Percentiles rank a stretch among this genome's conserved stretches.
phyloP scores from a whole-genome alignment of 1,139 yeast genomes.

The Pichia sp. region DNA sequence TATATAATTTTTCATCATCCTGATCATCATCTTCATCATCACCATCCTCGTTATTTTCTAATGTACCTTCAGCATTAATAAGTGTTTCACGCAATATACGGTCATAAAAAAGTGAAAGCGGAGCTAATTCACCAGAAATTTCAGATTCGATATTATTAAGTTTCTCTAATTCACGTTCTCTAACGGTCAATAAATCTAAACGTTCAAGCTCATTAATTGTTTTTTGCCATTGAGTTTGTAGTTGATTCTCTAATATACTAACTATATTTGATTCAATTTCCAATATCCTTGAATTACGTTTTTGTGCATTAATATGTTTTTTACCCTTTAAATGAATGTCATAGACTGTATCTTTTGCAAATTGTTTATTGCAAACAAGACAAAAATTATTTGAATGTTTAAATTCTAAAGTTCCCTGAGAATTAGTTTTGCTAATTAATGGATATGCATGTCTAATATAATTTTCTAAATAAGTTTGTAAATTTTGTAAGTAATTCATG shows the following conservation, averaged over 20 bases:
- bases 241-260: constrained; percentile 29
- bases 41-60: constrained; percentile 14
- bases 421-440: constrained; percentile 28
- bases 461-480: constrained; percentile 41
- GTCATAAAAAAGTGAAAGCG: constrained; percentile 18
- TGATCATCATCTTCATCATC: constrained; percentile 20
- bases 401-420: background rate
- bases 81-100: background rate
- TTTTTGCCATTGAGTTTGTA: constrained; percentile 36
- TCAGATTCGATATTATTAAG: constrained; percentile 34
- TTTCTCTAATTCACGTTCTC: constrained; percentile 59
- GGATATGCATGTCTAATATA: constrained; percentile 49
- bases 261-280: constrained; percentile 34
- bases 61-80: constrained; percentile 9
- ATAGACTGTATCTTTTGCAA: constrained; percentile 62
- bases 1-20: constrained; percentile 24
- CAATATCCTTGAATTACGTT: constrained; percentile 15
- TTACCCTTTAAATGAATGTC: constrained; percentile 68
- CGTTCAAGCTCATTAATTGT: constrained; percentile 66
- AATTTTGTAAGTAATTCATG: constrained; percentile 36
- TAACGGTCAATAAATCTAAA: constrained; percentile 61
- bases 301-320: constrained; percentile 50
- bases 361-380: constrained; percentile 54
- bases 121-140: background rate
- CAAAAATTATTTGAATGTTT: constrained; percentile 38